phyloP scores from a whole-genome alignment of 345 rosid species.

The Aegle marmelos region DNA sequence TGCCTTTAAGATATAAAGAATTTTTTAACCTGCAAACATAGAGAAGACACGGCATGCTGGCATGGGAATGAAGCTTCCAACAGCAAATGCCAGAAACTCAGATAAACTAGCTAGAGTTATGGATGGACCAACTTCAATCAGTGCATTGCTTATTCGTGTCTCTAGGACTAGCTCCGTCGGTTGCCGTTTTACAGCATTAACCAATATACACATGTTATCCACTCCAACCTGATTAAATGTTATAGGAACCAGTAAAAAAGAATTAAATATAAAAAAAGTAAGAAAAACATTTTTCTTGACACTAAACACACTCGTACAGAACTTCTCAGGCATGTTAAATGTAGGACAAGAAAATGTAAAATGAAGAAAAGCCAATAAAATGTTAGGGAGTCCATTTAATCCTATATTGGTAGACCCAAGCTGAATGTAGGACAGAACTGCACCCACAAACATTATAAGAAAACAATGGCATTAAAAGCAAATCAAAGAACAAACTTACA shows the following conservation, averaged over 20 bases:
- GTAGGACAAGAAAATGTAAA: background rate
- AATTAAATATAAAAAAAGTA: background rate
- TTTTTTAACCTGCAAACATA: slow-evolving; percentile 80
- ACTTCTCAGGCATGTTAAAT: background rate
- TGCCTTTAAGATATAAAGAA: background rate
- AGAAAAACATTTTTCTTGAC: background rate
- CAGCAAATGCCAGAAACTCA: slow-evolving; percentile 94
- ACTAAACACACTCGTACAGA: background rate
- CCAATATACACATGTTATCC: slow-evolving; percentile 98
- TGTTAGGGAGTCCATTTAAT: background rate
- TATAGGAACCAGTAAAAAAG: background rate
- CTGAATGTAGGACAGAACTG: slow-evolving; percentile 3
- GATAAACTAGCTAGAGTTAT: slow-evolving; percentile 96
- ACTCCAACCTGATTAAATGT: slow-evolving; percentile 76
- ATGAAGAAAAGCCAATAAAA: background rate
- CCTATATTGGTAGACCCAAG: background rate
- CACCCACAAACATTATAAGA: background rate
- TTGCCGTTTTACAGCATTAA: slow-evolving; percentile 94
- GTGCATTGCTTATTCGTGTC: slow-evolving; percentile 86
- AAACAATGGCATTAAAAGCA: slow-evolving; percentile 3
- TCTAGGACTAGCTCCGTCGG: slow-evolving; percentile 65
- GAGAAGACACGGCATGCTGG: slow-evolving; percentile 98
- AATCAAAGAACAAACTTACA: slow-evolving; percentile 50
- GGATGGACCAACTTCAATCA: slow-evolving; percentile 96
- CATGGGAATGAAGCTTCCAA: slow-evolving; percentile 93